These are phyloP conservation scores for Cryphonectria japonica DNA, from an alignment of 2,329 filamentous ascomycete genomes.

Conservation along the genomic window DNA sequence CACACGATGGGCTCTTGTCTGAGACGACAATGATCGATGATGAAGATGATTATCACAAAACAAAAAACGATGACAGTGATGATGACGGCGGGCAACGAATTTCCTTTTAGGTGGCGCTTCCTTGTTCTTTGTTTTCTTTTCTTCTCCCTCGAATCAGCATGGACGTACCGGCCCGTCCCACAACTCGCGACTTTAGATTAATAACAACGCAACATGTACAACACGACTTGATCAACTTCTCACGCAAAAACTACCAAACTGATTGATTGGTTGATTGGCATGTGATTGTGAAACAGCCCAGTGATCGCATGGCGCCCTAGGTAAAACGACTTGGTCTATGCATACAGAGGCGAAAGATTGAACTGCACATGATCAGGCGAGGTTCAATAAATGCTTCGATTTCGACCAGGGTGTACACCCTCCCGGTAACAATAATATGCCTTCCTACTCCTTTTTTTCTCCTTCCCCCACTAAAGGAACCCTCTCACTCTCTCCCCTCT, in stretches of 20 bases:
- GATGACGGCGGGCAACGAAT: slow-evolving; percentile 5
- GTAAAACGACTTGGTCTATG: neutral
- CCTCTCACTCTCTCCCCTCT: neutral
- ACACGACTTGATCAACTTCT: neutral
- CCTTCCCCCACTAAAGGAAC: too few species aligned
- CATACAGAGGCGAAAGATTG: neutral
- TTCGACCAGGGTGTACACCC: neutral
- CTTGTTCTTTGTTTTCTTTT: slow-evolving; percentile 3
- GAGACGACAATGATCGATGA: slow-evolving; percentile 9
- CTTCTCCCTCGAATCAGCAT: slow-evolving; percentile 8
- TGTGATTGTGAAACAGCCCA: neutral
- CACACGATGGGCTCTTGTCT: neutral
- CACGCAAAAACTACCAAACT: neutral
- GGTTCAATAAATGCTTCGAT: neutral
- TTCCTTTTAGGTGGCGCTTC: neutral
- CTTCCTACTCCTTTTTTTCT: too few species aligned
- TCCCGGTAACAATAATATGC: neutral
- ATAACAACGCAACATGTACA: slow-evolving; percentile 16
- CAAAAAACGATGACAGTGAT: slow-evolving; percentile 1
- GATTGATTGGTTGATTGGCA: neutral
- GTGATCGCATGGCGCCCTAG: neutral
- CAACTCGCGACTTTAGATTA: slow-evolving; percentile 10
- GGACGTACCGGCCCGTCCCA: slow-evolving; percentile 2
- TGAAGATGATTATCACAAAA: slow-evolving; percentile 4
- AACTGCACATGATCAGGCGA: neutral